phyloP scores from a whole-genome alignment of 495 filamentous ascomycete genomes.

The Talaromyces nanjingensis region DNA sequence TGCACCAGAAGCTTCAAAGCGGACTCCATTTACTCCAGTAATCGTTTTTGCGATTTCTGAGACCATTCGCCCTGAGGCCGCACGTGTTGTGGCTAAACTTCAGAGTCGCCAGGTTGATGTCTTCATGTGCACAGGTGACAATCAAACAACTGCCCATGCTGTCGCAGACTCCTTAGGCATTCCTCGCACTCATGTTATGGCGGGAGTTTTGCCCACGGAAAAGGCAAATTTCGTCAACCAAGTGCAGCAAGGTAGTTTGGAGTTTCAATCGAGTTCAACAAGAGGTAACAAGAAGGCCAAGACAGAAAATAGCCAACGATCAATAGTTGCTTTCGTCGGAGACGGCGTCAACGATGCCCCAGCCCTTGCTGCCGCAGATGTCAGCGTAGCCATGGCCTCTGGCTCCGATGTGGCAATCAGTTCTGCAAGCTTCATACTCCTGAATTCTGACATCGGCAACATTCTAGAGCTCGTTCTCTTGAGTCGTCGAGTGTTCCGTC shows the following conservation, averaged over 20 bases:
- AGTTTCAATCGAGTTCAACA: neutral
- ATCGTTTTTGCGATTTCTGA: slow-evolving; percentile 69
- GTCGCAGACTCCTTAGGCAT: slow-evolving; percentile 77
- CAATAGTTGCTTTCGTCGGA: slow-evolving; percentile 59
- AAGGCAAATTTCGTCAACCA: slow-evolving; percentile 71
- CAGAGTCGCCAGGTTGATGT: slow-evolving; percentile 58
- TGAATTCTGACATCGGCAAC: slow-evolving; percentile 60
- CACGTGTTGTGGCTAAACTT: slow-evolving; percentile 57
- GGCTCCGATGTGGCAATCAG: slow-evolving; percentile 81
- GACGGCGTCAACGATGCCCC: slow-evolving; percentile 89
- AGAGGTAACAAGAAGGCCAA: neutral
- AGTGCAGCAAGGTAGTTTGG: slow-evolving; percentile 4
- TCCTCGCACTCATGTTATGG: slow-evolving; percentile 66
- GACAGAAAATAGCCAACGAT: neutral
- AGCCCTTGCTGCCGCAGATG: slow-evolving; percentile 70
- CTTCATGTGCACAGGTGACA: slow-evolving; percentile 91
- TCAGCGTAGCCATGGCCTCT: slow-evolving; percentile 77
- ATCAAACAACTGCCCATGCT: slow-evolving; percentile 43
- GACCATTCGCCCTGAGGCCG: slow-evolving; percentile 70
- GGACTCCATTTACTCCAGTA: slow-evolving; percentile 40
- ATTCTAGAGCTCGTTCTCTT: slow-evolving; percentile 70
- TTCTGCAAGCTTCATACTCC: slow-evolving; percentile 78
- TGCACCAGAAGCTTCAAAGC: neutral
- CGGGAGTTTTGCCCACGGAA: slow-evolving; percentile 75
- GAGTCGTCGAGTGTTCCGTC: slow-evolving; percentile 61